Evolutionary conservation across 1,139 yeast species (phyloP).

Genomic region (Blastobotrys apis): DNA sequence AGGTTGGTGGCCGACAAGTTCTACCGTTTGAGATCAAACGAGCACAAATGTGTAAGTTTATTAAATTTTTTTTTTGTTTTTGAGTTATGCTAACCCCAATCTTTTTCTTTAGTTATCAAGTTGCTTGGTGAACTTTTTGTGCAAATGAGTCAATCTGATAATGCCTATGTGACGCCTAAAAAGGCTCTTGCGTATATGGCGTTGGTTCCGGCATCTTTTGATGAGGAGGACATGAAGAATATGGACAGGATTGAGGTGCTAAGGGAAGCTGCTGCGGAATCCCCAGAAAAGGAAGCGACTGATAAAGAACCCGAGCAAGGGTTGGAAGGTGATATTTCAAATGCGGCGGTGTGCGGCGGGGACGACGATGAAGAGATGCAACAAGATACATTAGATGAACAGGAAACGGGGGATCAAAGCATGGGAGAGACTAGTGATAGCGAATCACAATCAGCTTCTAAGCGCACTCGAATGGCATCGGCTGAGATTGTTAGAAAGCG

Average conservation of each 20-base stretch:
- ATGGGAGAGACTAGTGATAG: not conserved
- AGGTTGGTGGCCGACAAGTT: slow-evolving; percentile 80
- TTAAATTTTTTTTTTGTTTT: too few species aligned
- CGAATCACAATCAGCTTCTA: not conserved
- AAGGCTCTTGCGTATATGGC: slow-evolving; percentile 86
- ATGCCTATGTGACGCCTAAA: slow-evolving; percentile 72
- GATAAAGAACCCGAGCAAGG: not conserved
- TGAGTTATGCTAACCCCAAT: too few species aligned
- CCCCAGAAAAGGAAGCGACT: not conserved
- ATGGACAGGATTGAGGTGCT: not conserved
- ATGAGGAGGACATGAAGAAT: slow-evolving; percentile 15
- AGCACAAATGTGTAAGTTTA: slow-evolving; percentile 54
- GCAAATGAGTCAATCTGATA: slow-evolving; percentile 60
- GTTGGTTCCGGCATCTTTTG: slow-evolving; percentile 44
- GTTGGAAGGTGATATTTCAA: not conserved
- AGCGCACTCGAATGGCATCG: not conserved
- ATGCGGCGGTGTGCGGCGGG: too few species aligned
- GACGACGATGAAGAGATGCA: not conserved
- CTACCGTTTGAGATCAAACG: slow-evolving; percentile 69
- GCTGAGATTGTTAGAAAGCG: not conserved
- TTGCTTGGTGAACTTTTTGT: slow-evolving; percentile 64
- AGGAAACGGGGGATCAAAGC: not conserved
- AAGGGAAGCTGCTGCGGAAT: not conserved
- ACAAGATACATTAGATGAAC: not conserved
- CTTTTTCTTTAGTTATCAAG: slow-evolving; percentile 44